A percentile compares a stretch with the other conserved stretches of the same genome.
phyloP scores from a whole-genome alignment of 495 filamentous ascomycete species.

The Neurospora intermedia region DNA sequence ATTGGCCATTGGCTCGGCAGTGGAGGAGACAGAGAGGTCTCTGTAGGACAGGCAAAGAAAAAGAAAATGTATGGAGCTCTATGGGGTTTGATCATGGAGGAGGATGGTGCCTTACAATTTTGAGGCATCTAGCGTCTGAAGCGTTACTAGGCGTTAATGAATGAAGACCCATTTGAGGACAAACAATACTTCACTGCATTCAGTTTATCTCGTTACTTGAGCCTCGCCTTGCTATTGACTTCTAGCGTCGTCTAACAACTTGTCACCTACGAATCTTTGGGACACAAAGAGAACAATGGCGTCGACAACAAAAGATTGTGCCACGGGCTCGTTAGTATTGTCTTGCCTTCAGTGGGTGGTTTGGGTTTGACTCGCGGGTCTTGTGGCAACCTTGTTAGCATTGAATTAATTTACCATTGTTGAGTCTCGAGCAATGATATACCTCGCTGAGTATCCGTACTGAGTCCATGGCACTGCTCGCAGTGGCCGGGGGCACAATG shows the following conservation, averaged over 20 bases:
- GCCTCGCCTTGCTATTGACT: background rate
- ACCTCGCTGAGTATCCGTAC: background rate
- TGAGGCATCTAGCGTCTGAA: background rate
- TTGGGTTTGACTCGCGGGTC: background rate
- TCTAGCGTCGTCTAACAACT: background rate
- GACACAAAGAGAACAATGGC: background rate
- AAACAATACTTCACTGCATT: background rate
- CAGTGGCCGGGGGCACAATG: background rate
- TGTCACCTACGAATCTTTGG: background rate
- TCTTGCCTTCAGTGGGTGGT: background rate
- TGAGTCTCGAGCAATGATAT: background rate
- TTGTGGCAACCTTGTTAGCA: background rate
- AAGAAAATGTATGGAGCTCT: background rate
- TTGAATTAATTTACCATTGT: background rate
- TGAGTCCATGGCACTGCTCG: background rate
- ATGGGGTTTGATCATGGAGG: background rate
- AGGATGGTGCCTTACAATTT: background rate
- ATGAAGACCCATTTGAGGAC: background rate
- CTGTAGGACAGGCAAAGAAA: background rate
- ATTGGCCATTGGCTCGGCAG: slow-evolving; percentile 24
- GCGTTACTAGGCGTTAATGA: background rate
- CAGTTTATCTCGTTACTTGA: background rate
- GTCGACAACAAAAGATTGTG: background rate
- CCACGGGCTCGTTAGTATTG: background rate
- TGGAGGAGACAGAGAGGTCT: slow-evolving; percentile 4